A percentile compares a stretch with the other conserved stretches of the same genome.
phyloP scores from a whole-genome alignment of 257 asterid genomes.

The Agastache rugosa region DNA sequence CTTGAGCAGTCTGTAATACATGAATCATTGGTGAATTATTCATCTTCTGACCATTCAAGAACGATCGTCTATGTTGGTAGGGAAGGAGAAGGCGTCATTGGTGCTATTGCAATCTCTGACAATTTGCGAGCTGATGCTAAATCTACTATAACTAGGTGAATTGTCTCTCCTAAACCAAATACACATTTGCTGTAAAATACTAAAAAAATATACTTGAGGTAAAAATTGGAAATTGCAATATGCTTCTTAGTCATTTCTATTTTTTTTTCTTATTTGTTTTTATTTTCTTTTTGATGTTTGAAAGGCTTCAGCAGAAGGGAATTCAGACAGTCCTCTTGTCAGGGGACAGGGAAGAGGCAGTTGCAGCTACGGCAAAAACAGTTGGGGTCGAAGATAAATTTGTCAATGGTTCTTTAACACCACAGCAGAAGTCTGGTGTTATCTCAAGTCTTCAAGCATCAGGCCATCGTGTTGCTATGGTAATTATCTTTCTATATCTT shows the following conservation, averaged over 20 bases:
- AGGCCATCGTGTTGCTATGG: conserved; percentile 94
- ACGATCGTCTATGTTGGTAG: conserved; percentile 87
- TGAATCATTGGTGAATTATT: conserved; percentile 54
- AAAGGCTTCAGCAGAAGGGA: conserved; percentile 87
- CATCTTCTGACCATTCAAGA: conserved; percentile 77
- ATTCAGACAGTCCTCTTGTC: conserved; percentile 78
- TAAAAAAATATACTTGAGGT: neutral
- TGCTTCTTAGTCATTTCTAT: conserved; percentile 28
- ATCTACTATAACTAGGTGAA: conserved; percentile 74
- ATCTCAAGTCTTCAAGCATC: conserved; percentile 80
- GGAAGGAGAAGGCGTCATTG: conserved; percentile 95
- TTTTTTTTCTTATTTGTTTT: conserved; percentile 24
- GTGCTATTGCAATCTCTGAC: conserved; percentile 91
- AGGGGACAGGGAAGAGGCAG: conserved; percentile 99
- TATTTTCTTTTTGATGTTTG: conserved; percentile 30
- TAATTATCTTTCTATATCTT: conserved; percentile 40
- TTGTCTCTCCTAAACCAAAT: conserved; percentile 27
- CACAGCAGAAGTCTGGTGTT: conserved; percentile 78
- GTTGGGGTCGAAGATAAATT: conserved; percentile 75
- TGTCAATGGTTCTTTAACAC: conserved; percentile 78
- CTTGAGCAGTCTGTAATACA: conserved; percentile 71
- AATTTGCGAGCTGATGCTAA: conserved; percentile 79
- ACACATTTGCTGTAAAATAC: neutral
- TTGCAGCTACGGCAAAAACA: conserved; percentile 85
- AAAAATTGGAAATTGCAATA: conserved; percentile 3